phyloP scores from a whole-genome alignment of 805 yeast species.

The Nakazawaea siamensis region DNA sequence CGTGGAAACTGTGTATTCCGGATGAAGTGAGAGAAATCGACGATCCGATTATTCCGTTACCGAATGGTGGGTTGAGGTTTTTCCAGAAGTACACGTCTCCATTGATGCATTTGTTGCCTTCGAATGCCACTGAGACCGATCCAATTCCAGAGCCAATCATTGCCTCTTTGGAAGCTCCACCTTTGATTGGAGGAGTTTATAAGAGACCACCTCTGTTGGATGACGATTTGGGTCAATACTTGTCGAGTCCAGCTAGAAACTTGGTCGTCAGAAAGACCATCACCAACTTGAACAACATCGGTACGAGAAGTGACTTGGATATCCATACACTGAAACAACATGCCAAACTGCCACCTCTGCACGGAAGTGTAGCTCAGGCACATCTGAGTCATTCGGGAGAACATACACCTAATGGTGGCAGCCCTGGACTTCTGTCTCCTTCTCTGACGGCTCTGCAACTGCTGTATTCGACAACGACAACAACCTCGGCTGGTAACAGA shows the following conservation, averaged over 20 bases:
- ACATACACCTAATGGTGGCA: too few species aligned
- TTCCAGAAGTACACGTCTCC: slow-evolving; percentile 80
- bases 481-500: too few species aligned
- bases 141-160: slow-evolving; percentile 76
- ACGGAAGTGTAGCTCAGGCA: too few species aligned
- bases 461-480: too few species aligned
- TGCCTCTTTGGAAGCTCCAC: slow-evolving; percentile 85
- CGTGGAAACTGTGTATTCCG: slow-evolving; percentile 98
- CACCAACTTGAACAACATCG: slow-evolving; percentile 9
- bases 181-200: slow-evolving; percentile 89
- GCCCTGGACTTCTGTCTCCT: slow-evolving; percentile 24
- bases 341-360: neutral
- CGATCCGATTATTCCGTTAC: slow-evolving; percentile 71
- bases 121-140: slow-evolving; percentile 64
- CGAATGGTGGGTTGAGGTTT: slow-evolving; percentile 46
- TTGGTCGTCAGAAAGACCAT: slow-evolving; percentile 14
- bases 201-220: slow-evolving; percentile 63
- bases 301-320: slow-evolving; percentile 7
- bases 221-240: slow-evolving; percentile 78
- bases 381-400: too few species aligned
- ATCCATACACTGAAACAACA: slow-evolving; percentile 4
- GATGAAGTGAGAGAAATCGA: slow-evolving; percentile 87
- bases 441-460: too few species aligned
- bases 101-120: slow-evolving; percentile 65
- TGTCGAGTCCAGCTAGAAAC: slow-evolving; percentile 17